Evolutionary conservation across 2,329 filamentous ascomycete species (phyloP).

Genomic region (Pseudogymnoascus sp.): DNA sequence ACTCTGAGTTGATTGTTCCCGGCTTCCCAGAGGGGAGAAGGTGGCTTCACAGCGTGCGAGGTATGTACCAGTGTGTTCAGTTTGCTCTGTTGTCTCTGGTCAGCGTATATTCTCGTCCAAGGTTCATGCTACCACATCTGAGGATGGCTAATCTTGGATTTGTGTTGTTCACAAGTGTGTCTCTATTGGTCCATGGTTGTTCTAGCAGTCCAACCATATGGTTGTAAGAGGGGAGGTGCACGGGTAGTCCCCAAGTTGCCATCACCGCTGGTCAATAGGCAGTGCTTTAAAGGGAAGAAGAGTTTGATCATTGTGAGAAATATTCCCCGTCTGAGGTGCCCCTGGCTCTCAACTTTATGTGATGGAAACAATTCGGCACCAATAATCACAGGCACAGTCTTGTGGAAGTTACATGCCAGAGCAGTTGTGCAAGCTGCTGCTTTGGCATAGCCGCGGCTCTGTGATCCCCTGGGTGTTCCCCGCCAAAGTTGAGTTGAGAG

Average conservation of each 20-base stretch:
- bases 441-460: no score
- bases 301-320: neutral
- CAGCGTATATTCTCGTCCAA: neutral
- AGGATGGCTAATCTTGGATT: neutral
- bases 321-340: no score
- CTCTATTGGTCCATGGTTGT: neutral
- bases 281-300: neutral
- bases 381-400: neutral
- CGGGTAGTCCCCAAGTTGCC: neutral
- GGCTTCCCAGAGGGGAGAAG: slow-evolving; percentile 3
- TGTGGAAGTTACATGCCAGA: neutral
- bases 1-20: neutral
- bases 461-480: neutral
- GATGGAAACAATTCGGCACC: neutral
- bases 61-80: neutral
- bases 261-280: neutral
- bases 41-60: slow-evolving; percentile 5
- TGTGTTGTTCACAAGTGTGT: neutral
- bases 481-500: neutral
- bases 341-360: neutral
- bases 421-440: neutral
- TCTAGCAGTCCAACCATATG: neutral
- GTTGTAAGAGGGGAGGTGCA: neutral
- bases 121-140: neutral
- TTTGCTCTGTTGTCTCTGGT: neutral